Conservation (phyloP, 345 rosid genomes). For the Microcos paniculata region DNA sequence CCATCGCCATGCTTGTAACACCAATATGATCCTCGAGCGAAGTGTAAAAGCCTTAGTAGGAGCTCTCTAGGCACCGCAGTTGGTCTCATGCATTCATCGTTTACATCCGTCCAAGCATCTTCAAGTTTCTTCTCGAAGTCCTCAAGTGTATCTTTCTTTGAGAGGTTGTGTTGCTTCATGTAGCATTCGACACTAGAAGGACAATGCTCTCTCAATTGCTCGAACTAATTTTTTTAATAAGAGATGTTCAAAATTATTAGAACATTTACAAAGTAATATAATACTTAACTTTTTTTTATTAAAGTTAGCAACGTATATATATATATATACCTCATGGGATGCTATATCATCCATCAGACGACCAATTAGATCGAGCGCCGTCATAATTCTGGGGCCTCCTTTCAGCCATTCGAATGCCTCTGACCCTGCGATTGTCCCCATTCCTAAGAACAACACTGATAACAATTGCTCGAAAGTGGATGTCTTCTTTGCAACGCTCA, state of each 20-base stretch:
- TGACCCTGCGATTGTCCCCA: too few relatives aligned
- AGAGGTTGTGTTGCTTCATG: too few relatives aligned
- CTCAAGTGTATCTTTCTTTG: too few relatives aligned
- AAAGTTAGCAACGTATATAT: too few relatives aligned
- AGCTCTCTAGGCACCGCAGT: background rate
- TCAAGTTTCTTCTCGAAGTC: too few relatives aligned
- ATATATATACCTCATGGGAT: background rate
- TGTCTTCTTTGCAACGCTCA: background rate
- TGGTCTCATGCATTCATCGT: background rate
- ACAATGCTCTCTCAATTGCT: background rate
- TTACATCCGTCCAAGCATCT: background rate
- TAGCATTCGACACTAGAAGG: background rate
- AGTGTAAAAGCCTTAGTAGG: background rate
- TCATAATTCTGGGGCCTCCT: too few relatives aligned
- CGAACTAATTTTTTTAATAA: background rate
- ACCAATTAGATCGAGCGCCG: background rate
- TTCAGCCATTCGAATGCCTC: background rate
- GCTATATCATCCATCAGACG: background rate
- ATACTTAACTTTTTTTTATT: too few relatives aligned
- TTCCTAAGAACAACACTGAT: too few relatives aligned
- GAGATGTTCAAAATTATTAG: background rate
- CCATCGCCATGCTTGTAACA: too few relatives aligned
- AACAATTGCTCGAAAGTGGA: too few relatives aligned
- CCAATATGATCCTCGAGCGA: too few relatives aligned
- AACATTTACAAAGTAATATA: too few relatives aligned